phyloP scores from a whole-genome alignment of 176 grass and related monocot genomes.

The Themeda triandra region DNA sequence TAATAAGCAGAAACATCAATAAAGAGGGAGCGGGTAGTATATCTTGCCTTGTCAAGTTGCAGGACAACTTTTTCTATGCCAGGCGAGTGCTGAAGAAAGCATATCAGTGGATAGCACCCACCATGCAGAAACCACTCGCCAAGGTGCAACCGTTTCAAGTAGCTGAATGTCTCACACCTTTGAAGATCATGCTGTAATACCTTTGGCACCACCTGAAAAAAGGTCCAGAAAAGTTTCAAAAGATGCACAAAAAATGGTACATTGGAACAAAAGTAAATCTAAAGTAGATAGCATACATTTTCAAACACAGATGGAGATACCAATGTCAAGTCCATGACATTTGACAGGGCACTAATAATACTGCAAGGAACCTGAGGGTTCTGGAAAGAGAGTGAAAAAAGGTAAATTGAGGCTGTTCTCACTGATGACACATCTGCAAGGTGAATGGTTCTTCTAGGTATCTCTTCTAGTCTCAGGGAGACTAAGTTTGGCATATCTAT shows the following conservation, averaged over 20 bases:
- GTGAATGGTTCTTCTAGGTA: not conserved
- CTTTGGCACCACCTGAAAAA: conserved; percentile 13
- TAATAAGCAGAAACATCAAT: not conserved
- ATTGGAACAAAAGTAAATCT: not conserved
- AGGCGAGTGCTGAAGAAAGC: conserved; percentile 15
- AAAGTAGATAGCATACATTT: not conserved
- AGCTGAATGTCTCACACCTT: conserved; percentile 7
- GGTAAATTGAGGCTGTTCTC: not conserved
- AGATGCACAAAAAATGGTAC: not conserved
- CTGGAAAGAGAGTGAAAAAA: not conserved
- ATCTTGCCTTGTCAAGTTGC: not conserved
- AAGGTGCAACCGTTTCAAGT: not conserved
- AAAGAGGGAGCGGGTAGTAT: not conserved
- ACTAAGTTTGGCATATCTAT: conserved; percentile 31
- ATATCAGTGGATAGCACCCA: conserved; percentile 20
- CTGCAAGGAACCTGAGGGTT: not conserved
- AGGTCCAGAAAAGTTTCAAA: not conserved
- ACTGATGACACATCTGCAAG: not conserved
- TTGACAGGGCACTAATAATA: conserved; percentile 25
- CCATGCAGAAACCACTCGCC: conserved; percentile 7
- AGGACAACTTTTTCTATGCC: not conserved
- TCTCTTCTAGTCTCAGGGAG: not conserved
- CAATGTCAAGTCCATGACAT: not conserved
- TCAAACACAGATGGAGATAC: conserved; percentile 14
- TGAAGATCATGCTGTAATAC: conserved; percentile 13